Evolutionary conservation across 495 filamentous ascomycete species (phyloP).

Genomic region (Penicillium ucsense): DNA sequence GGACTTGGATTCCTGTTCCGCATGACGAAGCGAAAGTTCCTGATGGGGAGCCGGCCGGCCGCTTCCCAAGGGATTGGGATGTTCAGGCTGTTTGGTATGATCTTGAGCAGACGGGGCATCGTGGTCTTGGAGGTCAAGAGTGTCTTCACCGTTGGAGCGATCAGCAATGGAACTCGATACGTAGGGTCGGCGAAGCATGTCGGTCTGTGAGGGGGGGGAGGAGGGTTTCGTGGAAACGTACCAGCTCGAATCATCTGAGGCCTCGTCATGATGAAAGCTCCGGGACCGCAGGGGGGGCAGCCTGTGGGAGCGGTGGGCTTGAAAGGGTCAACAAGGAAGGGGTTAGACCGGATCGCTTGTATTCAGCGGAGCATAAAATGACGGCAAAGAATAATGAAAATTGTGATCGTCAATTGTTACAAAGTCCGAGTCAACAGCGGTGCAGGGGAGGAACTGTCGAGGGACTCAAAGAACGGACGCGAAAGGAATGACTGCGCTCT

Average conservation of each 20-base stretch:
- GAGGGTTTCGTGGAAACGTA: constrained; percentile 33
- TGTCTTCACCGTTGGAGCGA: constrained; percentile 48
- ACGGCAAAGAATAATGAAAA: too few relatives aligned
- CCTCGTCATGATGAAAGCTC: constrained; percentile 49
- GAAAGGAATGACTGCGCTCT: constrained; percentile 22
- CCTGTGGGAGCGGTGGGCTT: constrained; percentile 1
- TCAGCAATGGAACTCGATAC: constrained; percentile 8
- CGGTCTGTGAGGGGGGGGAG: not conserved
- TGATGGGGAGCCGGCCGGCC: constrained; percentile 74
- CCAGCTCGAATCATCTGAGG: constrained; percentile 73
- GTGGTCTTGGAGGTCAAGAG: constrained; percentile 86
- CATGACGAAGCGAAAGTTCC: constrained; percentile 68
- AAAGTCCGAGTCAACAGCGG: not conserved
- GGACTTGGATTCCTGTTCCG: constrained; percentile 62
- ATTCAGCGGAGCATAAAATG: too few relatives aligned
- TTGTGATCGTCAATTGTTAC: too few relatives aligned
- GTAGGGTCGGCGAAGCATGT: not conserved
- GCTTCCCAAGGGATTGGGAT: constrained; percentile 38
- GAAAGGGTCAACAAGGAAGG: constrained; percentile 9
- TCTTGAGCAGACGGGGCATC: constrained; percentile 74
- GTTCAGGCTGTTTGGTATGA: constrained; percentile 48
- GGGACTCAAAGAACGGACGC: constrained; percentile 3
- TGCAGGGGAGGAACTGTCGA: constrained; percentile 3
- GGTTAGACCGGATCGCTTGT: not conserved
- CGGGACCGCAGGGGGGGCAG: constrained; percentile 6